Conservation (phyloP, 2,329 filamentous ascomycete species). For the Cryphonectria nitschkei region DNA sequence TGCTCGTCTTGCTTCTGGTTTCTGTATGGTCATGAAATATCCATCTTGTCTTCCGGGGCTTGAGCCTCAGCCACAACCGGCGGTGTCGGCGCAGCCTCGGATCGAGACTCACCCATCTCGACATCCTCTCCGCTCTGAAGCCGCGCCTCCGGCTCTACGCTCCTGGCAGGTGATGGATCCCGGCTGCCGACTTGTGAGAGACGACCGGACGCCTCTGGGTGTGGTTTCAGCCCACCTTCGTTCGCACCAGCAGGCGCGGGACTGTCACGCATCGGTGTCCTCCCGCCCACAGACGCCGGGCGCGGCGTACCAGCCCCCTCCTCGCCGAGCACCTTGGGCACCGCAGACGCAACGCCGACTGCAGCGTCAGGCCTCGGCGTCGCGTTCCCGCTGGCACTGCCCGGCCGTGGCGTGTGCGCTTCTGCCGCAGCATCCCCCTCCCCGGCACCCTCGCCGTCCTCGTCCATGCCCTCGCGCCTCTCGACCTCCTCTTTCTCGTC, state of each 20-base stretch:
- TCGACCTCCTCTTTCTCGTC: slow-evolving; percentile 97
- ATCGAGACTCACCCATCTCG: slow-evolving; percentile 59
- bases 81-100: slow-evolving; percentile 58
- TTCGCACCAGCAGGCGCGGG: slow-evolving; percentile 34
- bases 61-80: slow-evolving; percentile 55
- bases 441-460: slow-evolving; percentile 62
- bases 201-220: slow-evolving; percentile 36
- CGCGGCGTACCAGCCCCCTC: slow-evolving; percentile 34
- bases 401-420: slow-evolving; percentile 55
- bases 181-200: slow-evolving; percentile 46
- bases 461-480: slow-evolving; percentile 79
- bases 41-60: slow-evolving; percentile 65
- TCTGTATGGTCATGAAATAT: slow-evolving; percentile 50
- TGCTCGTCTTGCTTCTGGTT: neutral
- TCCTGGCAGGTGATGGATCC: slow-evolving; percentile 40
- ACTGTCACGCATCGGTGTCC: slow-evolving; percentile 40
- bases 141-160: slow-evolving; percentile 32
- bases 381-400: slow-evolving; percentile 54
- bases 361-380: slow-evolving; percentile 54
- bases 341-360: slow-evolving; percentile 37
- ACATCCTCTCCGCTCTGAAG: slow-evolving; percentile 55
- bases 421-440: slow-evolving; percentile 47
- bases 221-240: slow-evolving; percentile 40
- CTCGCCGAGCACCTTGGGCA: slow-evolving; percentile 31
- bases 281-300: slow-evolving; percentile 35